Base-by-base conservation (phyloP, 768 basidiomycete species). In the Tulasnella sp. region DNA sequence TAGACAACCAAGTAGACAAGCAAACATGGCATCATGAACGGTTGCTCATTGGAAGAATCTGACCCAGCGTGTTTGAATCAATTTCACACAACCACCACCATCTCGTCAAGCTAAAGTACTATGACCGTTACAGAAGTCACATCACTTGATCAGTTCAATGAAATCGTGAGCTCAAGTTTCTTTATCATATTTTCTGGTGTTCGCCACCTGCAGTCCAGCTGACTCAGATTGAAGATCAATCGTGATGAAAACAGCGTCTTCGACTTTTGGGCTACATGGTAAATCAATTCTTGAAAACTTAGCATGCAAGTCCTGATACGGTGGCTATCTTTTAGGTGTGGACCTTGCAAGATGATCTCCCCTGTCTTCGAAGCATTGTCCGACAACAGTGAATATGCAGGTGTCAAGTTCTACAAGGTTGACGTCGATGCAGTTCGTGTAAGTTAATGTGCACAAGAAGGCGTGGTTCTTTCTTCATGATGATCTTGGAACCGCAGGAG, bases 401-500 rank as follows among this genome's bases (percentile, higher is more conserved):
- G 20, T 24, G 50, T 44, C 2, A 32, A 33, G 40, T 24, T 34
- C 3, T 32, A 25, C 22, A 37, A 35, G 35, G 24, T 48, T 37
- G 50, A 43, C 31, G 27, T 33, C 27, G 29, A 46, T 12, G 27
- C 12, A 34, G 28, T 53, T 10, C 43, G 16, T 5, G 34, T 44
- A 22, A 22, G 32, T 29, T 32, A 8, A 25, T 32, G 9, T 13
- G 35, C 12, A 9, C 9, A 42, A 9, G 40, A 20, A 20, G 24
- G 10, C 20, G 19, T 10, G 12, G 10, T 15, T 9, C n/a, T n/a
- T n/a, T n/a, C 20, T 12, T 8, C 52, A 42, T 39, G 52, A 45
- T 29, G 51, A 56, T 25, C 55, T 50, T 45, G 57, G 56, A 10
- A 58, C 34, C 15, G 41, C 37, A 15, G 28, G 22, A 2, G 42